Base-by-base conservation (phyloP, 1,284 basidiomycete genomes). In the Mycosarcoma maydis region DNA sequence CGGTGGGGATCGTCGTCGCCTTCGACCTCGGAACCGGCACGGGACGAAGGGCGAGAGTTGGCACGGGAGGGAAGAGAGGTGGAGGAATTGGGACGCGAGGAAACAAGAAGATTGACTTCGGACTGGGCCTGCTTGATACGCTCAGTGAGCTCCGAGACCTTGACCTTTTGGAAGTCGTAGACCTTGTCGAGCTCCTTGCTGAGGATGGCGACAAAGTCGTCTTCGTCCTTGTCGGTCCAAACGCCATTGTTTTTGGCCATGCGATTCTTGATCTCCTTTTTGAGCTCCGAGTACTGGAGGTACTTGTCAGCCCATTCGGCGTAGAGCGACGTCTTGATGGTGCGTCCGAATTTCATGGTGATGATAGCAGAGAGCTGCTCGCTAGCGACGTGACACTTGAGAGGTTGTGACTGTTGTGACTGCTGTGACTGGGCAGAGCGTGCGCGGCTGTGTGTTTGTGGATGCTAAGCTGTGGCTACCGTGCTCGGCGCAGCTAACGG, bases 121-220 rank as follows among this genome's bases (percentile, higher is more conserved):
- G 68, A 53, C 56, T 80, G 76, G n/a, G 80, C 80, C 43, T 77
- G 59, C 59, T 80, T 76, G 61, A 81, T 81, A 11, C 80, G 75
- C 40, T 74, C 70, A 11, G 75, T 80, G 27, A 81, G 47, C 52
- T 81, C 80, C 13, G 73, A 59, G 7, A 81, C 77, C 87, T 98
- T 98, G 41, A 86, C 84, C 79, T 90, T 92, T 81, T 98, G 96
- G 82, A 98, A 98, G 77, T 90, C 89, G 78, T 97, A 91, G 54
- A 98, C 90, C 85, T 98, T 98, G 80, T 95, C 92, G 40, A 98
- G 86, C 84, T 98, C 94, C 62, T 85, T 85, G 79, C 92, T 90
- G 54, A 98, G 88, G 37, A 78, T 44, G 32, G 70, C 72, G 23
- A 81, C 77, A 48, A 78, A 81, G 40, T 78, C 77, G 40, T 80